A percentile compares a stretch with the other conserved stretches of the same genome.
phyloP scores from a whole-genome alignment of 768 basidiomycete genomes.

The Lanmaoa pseudosensibilis region DNA sequence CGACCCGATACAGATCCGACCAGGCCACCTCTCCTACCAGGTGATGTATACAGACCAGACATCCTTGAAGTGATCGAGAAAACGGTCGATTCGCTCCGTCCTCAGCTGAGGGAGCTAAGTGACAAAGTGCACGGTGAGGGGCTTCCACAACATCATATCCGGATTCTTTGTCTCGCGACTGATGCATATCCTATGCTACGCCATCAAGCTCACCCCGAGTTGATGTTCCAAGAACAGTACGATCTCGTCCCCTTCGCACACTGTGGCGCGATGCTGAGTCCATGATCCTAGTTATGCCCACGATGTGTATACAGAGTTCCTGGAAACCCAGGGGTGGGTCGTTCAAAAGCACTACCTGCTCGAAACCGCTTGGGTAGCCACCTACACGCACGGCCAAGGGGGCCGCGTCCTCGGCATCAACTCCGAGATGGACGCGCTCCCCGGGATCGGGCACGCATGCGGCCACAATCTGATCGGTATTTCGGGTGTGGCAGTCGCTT shows the following conservation, averaged over 20 bases:
- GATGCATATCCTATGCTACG: neutral
- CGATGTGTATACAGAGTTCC: slow-evolving; percentile 64
- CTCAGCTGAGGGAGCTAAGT: slow-evolving; percentile 61
- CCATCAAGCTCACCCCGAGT: slow-evolving; percentile 65
- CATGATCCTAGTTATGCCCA: slow-evolving; percentile 57
- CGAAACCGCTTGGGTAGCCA: slow-evolving; percentile 78
- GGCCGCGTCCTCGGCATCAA: slow-evolving; percentile 76
- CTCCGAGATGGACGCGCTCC: slow-evolving; percentile 71
- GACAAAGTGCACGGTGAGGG: slow-evolving; percentile 67
- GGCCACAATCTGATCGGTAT: slow-evolving; percentile 86
- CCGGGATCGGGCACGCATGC: slow-evolving; percentile 67
- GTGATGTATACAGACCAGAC: slow-evolving; percentile 53
- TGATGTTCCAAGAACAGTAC: slow-evolving; percentile 66
- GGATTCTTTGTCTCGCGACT: neutral
- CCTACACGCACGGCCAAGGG: slow-evolving; percentile 60
- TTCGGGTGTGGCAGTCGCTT: slow-evolving; percentile 67
- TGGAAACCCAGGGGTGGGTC: slow-evolving; percentile 63
- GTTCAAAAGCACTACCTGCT: slow-evolving; percentile 63
- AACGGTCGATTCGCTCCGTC: slow-evolving; percentile 51
- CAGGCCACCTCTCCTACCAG: slow-evolving; percentile 27
- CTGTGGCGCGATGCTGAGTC: neutral
- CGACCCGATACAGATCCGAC: slow-evolving; percentile 34
- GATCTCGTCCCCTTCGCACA: slow-evolving; percentile 10
- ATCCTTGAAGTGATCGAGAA: slow-evolving; percentile 59
- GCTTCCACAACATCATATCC: neutral